Conservation (phyloP, 129 eudicot species). For the Artemisia argyi region DNA sequence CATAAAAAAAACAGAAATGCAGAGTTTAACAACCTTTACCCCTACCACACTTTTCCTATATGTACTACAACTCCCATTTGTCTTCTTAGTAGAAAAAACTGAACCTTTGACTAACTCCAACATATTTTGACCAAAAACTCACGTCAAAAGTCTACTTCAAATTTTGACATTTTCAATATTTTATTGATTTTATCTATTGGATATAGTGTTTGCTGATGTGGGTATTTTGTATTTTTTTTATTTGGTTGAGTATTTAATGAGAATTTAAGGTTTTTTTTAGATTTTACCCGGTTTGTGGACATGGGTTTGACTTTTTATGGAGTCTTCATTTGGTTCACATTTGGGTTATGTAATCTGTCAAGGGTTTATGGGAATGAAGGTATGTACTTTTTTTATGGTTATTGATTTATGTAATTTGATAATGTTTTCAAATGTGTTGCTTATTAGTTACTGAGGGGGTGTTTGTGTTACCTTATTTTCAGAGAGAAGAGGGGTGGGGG, state of each 20-base stretch:
- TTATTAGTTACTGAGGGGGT: no score
- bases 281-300: conserved; percentile 1
- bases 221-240: neutral
- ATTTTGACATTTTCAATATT: no score
- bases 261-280: conserved; percentile 22
- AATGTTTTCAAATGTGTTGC: neutral
- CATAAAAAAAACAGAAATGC: neutral
- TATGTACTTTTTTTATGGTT: conserved; percentile 6
- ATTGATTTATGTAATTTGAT: neutral
- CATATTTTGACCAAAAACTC: no score
- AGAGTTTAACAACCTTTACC: neutral
- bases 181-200: no score
- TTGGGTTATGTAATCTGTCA: conserved; percentile 26
- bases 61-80: no score
- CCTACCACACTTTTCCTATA: no score
- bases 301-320: conserved; percentile 37
- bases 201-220: neutral
- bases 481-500: no score
- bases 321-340: conserved; percentile 35
- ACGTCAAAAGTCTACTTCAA: no score
- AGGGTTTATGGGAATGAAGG: conserved; percentile 48
- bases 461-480: no score
- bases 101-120: no score
- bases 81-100: no score
- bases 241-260: conserved; percentile 22